phyloP scores from a whole-genome alignment of 2,329 filamentous ascomycete species.

The Hypocreales sp. region DNA sequence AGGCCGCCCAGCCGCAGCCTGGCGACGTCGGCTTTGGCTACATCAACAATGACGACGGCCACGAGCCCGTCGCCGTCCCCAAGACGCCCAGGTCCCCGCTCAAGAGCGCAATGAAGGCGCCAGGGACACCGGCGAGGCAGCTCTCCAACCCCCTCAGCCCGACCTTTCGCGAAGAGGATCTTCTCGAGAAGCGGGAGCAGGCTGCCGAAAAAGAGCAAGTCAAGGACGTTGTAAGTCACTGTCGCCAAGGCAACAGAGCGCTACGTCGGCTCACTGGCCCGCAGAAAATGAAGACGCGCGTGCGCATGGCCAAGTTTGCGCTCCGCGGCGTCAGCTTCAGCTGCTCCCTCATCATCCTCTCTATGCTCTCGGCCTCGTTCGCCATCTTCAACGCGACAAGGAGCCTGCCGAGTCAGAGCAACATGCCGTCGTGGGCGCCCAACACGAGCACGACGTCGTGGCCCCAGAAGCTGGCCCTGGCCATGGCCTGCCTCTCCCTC shows the following conservation, averaged over 20 bases:
- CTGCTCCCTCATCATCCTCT: conserved; percentile 85
- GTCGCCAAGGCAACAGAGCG: not conserved
- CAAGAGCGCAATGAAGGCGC: conserved; percentile 81
- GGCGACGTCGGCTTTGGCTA: conserved; percentile 90
- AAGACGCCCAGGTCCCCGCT: conserved; percentile 63
- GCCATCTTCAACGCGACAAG: conserved; percentile 85
- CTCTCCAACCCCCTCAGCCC: conserved; percentile 72
- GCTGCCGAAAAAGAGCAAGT: conserved; percentile 75
- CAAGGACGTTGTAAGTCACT: conserved; percentile 61
- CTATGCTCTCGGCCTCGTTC: conserved; percentile 80
- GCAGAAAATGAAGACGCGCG: conserved; percentile 83
- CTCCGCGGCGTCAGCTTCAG: conserved; percentile 94
- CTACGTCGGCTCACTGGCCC: conserved; percentile 9
- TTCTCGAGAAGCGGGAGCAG: conserved; percentile 72
- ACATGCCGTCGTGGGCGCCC: conserved; percentile 69
- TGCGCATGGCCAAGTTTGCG: conserved; percentile 85
- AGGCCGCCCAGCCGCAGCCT: conserved; percentile 49
- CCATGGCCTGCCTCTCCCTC: conserved; percentile 68
- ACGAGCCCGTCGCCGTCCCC: conserved; percentile 43
- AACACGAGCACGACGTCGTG: conserved; percentile 53
- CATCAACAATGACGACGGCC: conserved; percentile 41
- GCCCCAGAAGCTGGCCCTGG: conserved; percentile 77
- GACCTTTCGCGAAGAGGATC: conserved; percentile 77
- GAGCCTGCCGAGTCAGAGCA: conserved; percentile 57
- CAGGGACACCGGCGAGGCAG: conserved; percentile 61